Evolutionary conservation across 2,329 filamentous ascomycete species (phyloP), one percentile per base, ranked within the genome.

Genomic region (Colletotrichum musicola): DNA sequence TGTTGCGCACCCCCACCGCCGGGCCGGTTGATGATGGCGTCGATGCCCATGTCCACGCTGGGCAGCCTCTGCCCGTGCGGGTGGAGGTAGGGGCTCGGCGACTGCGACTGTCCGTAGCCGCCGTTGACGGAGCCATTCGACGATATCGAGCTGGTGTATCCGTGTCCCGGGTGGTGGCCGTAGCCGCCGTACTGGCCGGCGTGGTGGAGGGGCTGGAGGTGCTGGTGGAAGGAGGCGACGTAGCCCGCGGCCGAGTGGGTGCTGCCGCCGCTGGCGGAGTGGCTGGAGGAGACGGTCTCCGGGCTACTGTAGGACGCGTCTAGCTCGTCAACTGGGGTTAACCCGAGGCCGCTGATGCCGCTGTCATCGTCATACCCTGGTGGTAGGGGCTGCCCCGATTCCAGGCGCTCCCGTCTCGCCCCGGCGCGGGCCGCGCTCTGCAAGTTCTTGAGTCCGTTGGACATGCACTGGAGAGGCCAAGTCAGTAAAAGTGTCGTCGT

Each of bases 391-490:
- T 84, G 80, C 59, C 81, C 80, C 38, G 80, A 81, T 79, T 86
- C 86, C 73, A 88, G 81, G 69, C 88, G 88, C 81, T 90, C 90
- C 74, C 90, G 90, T 72, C 90, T 88, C 67, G 88, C 85, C 66
- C 87, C 89, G 64, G 90, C 87, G 70, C 92, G 88, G 72, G 90
- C 86, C 60, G 89, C 88, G 73, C 90, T 89, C 77, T 92, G 90
- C 66, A 96, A 86, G 79, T 93, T 94, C 82, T 94, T 95, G 74
- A 95, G 83, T 42, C 93, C 93, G 76, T 92, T 92, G 77, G 92
- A 90, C 90, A 96, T 93, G 81, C 92, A 94, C 93, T 95, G 72
- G 54, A 18, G 18, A 73, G 69, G 44, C 6, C n/a, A 44, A 6
- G 55, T 72, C 70, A 67, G 69, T 68, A 67, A 55, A 55, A 71